These are phyloP conservation scores for Priceomyces melissophilus DNA, from an alignment of 805 yeast genomes.

Conservation along the genomic window DNA sequence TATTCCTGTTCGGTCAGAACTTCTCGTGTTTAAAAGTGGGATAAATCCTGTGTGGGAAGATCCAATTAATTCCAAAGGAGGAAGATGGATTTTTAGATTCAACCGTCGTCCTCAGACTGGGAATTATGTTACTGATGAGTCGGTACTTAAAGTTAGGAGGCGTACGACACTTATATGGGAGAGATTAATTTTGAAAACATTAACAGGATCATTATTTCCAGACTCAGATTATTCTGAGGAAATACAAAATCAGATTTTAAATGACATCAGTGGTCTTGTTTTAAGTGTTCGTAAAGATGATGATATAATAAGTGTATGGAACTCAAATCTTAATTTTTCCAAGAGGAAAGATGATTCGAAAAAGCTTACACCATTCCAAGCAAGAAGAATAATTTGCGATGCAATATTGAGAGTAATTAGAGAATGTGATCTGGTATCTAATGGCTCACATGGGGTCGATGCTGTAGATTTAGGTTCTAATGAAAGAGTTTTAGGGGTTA, in stretches of 20 bases:
- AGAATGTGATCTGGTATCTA: conserved; percentile 45
- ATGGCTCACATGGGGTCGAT: conserved; percentile 31
- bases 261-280: conserved; percentile 58
- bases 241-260: conserved; percentile 35
- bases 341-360: conserved; percentile 16
- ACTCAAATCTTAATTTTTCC: conserved; percentile 42
- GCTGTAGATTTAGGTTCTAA: conserved; percentile 32
- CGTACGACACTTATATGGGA: conserved; percentile 51
- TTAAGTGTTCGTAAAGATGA: conserved; percentile 58
- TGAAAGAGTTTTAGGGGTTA: conserved; percentile 44
- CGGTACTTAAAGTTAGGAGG: conserved; percentile 22
- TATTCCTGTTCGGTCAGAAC: conserved; percentile 47
- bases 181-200: conserved; percentile 47
- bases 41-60: conserved; percentile 70
- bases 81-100: conserved; percentile 59
- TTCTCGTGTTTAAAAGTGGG: conserved; percentile 55
- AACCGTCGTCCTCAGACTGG: conserved; percentile 26
- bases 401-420: conserved; percentile 43
- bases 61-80: conserved; percentile 56
- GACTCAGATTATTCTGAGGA: conserved; percentile 27
- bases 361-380: conserved; percentile 41
- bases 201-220: conserved; percentile 50
- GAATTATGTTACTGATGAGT: conserved; percentile 15
- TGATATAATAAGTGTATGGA: conserved; percentile 61
- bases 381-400: conserved; percentile 45